Evolutionary conservation across 2,329 filamentous ascomycete species (phyloP), one percentile per base, ranked within the genome.

Genomic region (Monosporascus sp.): DNA sequence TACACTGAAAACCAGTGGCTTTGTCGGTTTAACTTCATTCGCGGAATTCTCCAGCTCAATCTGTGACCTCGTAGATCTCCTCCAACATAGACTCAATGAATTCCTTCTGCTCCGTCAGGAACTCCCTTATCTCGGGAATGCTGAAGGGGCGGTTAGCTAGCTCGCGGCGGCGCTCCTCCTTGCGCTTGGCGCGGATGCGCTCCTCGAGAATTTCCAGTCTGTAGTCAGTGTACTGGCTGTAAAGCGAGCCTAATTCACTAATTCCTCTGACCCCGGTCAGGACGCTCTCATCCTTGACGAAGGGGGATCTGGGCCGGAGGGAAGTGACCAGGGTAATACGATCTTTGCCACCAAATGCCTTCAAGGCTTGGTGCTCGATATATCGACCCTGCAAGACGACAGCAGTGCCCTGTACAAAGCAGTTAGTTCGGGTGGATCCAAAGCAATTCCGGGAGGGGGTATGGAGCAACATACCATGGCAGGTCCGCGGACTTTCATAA

Each of bases 321-420:
- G 74, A 71, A 2, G 75, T 77, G 11, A 78, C 73, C 64, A 76
- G 74, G 2, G 73, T 76, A 56, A 78, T 71, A 31, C 76, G 69
- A 60, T 78, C 76, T 9, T 68, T 67, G 16, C 68, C 71, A 34
- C 73, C 73, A 8, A 67, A 67, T 1, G 73, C 73, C 20, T 63
- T 62, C 11, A 73, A 58, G 3, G 76, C 76, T 50, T 73, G 71
- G 56, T 78, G 76, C 26, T 69, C 67, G 53, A 78, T 75, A 51
- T 76, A 76, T 48, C 73, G 66, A 11, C 75, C 75, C 58, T 78
- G 76, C 17, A 77, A 65, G 16, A 77, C 62, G 20, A 76, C 70
- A 11, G 71, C 74, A 46, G 67, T 73, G 16, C 73, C 73, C 66
- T 69, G 20, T 7, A 51, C 17, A 52, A n/a, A n/a, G n/a, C 27